Evolutionary conservation across 352 stramenopile species (phyloP), one percentile per base, ranked within the genome.

Genomic region (Globisporangium middletonii): DNA sequence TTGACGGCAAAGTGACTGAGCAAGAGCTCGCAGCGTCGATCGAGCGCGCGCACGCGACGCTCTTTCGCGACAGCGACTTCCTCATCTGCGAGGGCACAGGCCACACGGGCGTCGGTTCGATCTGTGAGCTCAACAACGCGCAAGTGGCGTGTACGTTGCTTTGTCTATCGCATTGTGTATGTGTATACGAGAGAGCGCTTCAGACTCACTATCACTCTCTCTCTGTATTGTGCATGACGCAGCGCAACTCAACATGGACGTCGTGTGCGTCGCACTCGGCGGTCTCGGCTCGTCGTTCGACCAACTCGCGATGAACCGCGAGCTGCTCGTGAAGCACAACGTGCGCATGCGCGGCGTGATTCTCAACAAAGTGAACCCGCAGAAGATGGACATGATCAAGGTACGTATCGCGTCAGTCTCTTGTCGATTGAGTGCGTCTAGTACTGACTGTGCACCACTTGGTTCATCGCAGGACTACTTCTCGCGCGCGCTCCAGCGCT

Each of bases 31-130:
- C 89, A 46, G 65, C 77, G 18, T 70, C 85, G 30, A 97, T 99
- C 53, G 64, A 79, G 44, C 35, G 60, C 26, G 87, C 91, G 19
- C 93, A 97, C 66, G 69, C 72, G 50, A 83, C 88, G 26, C 71
- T 98, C 23, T 75, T 80, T 53, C 65, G 74, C 8, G 61, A 83
- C 44, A 98, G 82, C 65, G 92, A 98, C 70, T 93, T 98, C 45
- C 77, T 98, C 47, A 79, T 99, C 41, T 91, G 92, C 45, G 96
- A 99, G 78, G 96, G 96, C 61, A 99, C 88, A 28, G 88, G 88
- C 7, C 88, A 97, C 70, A 90, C 84, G 50, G 88, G 87, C n/a
- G 88, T 97, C 27, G 88, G 88, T 41, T 96, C 86, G 35, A 95
- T 97, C 59, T 93, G 88, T 47, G 88, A 93, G 63, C 75, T 94